A percentile compares a stretch with the other conserved stretches of the same genome.
Conservation (phyloP, 169 alveolate species). For the Cryptosporidium viatorum region DNA sequence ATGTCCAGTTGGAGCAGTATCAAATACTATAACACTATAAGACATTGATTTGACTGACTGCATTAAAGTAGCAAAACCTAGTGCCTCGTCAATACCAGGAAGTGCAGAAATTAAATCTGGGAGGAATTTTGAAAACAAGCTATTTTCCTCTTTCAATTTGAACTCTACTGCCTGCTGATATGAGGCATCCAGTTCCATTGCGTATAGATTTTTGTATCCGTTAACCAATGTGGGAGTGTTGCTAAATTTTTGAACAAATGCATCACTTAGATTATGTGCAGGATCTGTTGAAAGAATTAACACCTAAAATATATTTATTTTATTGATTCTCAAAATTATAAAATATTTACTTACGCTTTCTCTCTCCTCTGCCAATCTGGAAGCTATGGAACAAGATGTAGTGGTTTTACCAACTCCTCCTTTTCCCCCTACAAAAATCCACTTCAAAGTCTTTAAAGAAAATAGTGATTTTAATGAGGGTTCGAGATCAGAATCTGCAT, state of each 20-base stretch:
- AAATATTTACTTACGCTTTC: conserved; percentile 86
- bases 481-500: conserved; percentile 57
- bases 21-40: conserved; percentile 95
- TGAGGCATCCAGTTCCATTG: conserved; percentile 95
- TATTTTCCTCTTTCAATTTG: conserved; percentile 79
- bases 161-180: conserved; percentile 83
- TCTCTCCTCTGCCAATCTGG: conserved; percentile 91
- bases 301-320: conserved; percentile 83
- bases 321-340: background rate
- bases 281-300: conserved; percentile 98
- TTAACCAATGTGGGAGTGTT: conserved; percentile 93
- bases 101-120: conserved; percentile 94
- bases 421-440: conserved; percentile 99
- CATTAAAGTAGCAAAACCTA: conserved; percentile 95
- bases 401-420: conserved; percentile 99
- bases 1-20: conserved; percentile 99
- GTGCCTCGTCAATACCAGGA: conserved; percentile 99
- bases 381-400: conserved; percentile 95
- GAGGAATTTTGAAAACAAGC: conserved; percentile 78
- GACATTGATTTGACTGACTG: conserved; percentile 94
- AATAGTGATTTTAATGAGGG: conserved; percentile 80
- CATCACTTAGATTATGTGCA: conserved; percentile 98
- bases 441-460: conserved; percentile 86
- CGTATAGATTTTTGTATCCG: conserved; percentile 94
- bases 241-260: conserved; percentile 96